Percentiles rank a stretch among this genome's conserved stretches.
phyloP scores from a whole-genome alignment of 176 grass and related monocot genomes.

The Rhynchospora breviuscula region DNA sequence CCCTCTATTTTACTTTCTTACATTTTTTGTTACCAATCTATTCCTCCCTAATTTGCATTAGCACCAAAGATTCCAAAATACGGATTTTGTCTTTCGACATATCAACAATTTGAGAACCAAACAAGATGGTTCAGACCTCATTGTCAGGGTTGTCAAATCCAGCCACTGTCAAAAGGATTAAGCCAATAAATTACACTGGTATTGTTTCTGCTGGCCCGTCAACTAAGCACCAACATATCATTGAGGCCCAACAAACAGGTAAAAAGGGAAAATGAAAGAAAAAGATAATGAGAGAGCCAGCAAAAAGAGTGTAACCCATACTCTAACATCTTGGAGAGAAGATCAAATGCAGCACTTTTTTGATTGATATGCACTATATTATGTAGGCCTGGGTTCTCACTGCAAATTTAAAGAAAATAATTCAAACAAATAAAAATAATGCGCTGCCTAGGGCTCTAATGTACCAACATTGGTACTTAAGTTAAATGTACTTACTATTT shows the following conservation, averaged over 20 bases:
- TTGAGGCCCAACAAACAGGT: constrained; percentile 1
- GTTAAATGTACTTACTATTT: constrained; percentile 65
- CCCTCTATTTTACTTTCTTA: neutral
- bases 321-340: constrained; percentile 98
- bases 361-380: constrained; percentile 70
- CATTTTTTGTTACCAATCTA: neutral
- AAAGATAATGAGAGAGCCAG: constrained; percentile 17
- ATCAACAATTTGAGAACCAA: constrained; percentile 3
- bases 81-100: neutral
- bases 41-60: neutral
- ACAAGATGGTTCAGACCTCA: neutral
- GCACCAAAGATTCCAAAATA: neutral
- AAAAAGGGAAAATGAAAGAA: neutral
- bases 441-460: neutral
- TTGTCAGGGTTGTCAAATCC: neutral
- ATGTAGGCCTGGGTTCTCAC: constrained; percentile 86
- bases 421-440: neutral
- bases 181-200: neutral
- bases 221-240: neutral
- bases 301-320: constrained; percentile 28
- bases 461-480: neutral
- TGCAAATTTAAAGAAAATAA: constrained; percentile 38
- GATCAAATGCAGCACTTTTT: constrained; percentile 83
- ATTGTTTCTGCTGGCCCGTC: neutral
- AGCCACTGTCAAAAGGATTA: neutral